Conservation (phyloP, 768 basidiomycete genomes). For the Calocera viscosa region DNA sequence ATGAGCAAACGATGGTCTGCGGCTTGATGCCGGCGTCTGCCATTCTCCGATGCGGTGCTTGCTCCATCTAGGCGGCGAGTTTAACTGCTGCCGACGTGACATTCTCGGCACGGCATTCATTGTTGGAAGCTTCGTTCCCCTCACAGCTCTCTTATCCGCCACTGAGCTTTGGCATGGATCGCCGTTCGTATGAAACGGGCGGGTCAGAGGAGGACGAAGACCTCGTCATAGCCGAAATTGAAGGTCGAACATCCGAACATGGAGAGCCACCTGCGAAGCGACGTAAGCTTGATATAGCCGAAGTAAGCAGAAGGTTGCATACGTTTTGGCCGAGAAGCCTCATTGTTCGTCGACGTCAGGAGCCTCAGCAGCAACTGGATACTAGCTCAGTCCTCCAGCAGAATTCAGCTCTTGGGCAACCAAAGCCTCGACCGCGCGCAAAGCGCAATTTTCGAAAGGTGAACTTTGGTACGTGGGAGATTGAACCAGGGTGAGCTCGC, state of each 20-base stretch:
- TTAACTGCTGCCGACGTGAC: neutral
- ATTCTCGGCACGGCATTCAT: neutral
- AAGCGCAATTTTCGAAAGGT: conserved; percentile 80
- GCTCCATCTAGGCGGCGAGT: neutral
- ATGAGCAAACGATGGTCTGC: neutral
- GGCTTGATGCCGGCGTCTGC: neutral
- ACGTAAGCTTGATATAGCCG: neutral
- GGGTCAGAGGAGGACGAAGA: neutral
- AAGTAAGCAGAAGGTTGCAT: too few species aligned
- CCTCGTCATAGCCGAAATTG: neutral
- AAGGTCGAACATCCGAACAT: neutral
- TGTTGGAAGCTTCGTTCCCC: neutral
- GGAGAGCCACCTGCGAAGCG: neutral
- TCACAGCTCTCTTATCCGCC: neutral
- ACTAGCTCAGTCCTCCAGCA: neutral
- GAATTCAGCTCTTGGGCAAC: neutral
- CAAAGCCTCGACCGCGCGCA: conserved; percentile 21
- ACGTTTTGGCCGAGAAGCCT: neutral
- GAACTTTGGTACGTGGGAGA: conserved; percentile 71
- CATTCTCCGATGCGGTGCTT: neutral
- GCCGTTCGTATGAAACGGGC: neutral
- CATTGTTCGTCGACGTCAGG: neutral
- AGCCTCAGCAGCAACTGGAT: neutral
- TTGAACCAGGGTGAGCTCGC: conserved; percentile 67
- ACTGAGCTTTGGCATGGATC: neutral